These are phyloP conservation scores for Coniosporium tulheliwenetii DNA, from an alignment of 2,329 filamentous ascomycete species.

Conservation along the genomic window DNA sequence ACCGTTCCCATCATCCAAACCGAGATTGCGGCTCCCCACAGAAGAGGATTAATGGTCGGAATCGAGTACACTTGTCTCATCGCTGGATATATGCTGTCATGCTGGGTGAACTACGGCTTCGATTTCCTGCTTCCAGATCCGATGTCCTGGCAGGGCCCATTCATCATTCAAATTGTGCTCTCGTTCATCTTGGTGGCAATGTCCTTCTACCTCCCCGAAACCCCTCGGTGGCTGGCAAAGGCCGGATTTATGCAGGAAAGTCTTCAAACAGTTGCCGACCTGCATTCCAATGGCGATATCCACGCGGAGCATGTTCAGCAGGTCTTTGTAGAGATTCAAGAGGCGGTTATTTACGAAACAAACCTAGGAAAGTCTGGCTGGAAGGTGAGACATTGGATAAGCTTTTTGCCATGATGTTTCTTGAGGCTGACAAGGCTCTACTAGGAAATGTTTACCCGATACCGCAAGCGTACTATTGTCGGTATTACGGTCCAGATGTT, in stretches of 20 bases:
- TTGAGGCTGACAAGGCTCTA: constrained; percentile 1
- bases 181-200: constrained; percentile 17
- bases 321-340: constrained; percentile 21
- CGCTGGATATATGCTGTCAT: constrained; percentile 23
- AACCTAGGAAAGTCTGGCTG: constrained; percentile 18
- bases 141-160: constrained; percentile 18
- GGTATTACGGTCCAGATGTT: constrained; percentile 26
- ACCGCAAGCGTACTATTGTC: constrained; percentile 25
- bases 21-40: constrained; percentile 20
- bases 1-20: constrained; percentile 21
- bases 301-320: constrained; percentile 19
- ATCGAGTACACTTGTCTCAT: constrained; percentile 23
- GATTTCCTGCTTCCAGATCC: constrained; percentile 18
- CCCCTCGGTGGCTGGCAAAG: constrained; percentile 24
- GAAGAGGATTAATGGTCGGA: constrained; percentile 22
- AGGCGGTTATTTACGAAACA: constrained; percentile 21
- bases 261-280: constrained; percentile 24
- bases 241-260: constrained; percentile 24
- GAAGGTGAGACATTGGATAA: constrained; percentile 9
- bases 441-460: constrained; percentile 26
- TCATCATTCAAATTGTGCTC: constrained; percentile 17
- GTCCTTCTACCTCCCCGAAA: constrained; percentile 23
- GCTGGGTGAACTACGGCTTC: constrained; percentile 23
- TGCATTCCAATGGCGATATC: constrained; percentile 20
- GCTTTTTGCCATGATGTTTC: constrained; percentile 1